Percentiles rank a stretch among this genome's conserved stretches.
Evolutionary conservation across 164 flowering plant genomes (phyloP).

Genomic region (Piper longum): DNA sequence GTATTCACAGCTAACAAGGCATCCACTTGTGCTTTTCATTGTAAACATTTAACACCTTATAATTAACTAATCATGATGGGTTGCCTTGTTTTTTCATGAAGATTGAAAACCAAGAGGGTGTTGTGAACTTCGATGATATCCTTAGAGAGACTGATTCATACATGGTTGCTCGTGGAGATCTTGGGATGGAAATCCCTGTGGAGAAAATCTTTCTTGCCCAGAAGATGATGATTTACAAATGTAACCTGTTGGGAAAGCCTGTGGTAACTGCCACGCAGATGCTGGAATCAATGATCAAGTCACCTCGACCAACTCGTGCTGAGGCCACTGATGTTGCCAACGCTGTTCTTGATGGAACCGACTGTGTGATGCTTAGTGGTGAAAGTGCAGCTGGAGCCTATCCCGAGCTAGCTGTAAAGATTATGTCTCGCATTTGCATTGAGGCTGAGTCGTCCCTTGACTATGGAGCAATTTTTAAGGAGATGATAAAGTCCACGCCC

Average conservation of each 20-base stretch:
- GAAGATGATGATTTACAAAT: constrained; percentile 88
- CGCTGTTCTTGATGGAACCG: constrained; percentile 79
- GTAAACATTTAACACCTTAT: neutral
- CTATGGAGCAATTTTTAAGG: constrained; percentile 57
- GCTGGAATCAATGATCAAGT: constrained; percentile 85
- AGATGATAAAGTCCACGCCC: constrained; percentile 55
- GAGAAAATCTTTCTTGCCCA: constrained; percentile 84
- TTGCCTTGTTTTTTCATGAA: constrained; percentile 6
- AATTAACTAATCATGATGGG: neutral
- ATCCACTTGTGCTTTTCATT: neutral
- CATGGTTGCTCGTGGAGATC: constrained; percentile 93
- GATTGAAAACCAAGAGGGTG: constrained; percentile 90
- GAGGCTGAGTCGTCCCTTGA: constrained; percentile 75
- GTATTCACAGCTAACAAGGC: constrained; percentile 14
- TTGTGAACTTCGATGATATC: constrained; percentile 71
- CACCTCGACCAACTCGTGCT: constrained; percentile 76
- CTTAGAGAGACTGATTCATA: constrained; percentile 68
- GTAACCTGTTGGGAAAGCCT: constrained; percentile 67
- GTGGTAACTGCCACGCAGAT: constrained; percentile 87
- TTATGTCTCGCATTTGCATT: constrained; percentile 62
- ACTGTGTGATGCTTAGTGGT: constrained; percentile 85
- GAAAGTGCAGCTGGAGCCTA: constrained; percentile 86
- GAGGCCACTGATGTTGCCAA: constrained; percentile 86
- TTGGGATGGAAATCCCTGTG: constrained; percentile 83
- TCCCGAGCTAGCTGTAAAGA: constrained; percentile 70